Evolutionary conservation across 495 filamentous ascomycete genomes (phyloP).

Genomic region (Talaromyces stipitatus): DNA sequence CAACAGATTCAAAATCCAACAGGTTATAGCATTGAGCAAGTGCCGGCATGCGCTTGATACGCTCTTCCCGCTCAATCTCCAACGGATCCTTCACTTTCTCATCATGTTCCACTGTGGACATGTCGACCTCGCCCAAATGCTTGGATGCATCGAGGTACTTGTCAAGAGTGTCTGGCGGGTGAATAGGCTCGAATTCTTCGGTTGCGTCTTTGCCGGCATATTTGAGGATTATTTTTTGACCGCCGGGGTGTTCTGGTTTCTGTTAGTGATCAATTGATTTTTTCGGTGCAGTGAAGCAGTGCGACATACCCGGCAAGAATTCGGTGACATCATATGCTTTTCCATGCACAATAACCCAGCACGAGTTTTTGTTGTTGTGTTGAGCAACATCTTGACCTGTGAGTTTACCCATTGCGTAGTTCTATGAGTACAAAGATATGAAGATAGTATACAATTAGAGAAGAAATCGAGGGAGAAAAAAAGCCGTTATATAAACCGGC

Average conservation of each 20-base stretch:
- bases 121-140: slow-evolving; percentile 87
- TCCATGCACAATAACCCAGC: slow-evolving; percentile 81
- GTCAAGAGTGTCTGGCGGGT: slow-evolving; percentile 72
- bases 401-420: slow-evolving; percentile 29
- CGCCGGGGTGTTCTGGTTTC: slow-evolving; percentile 68
- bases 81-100: slow-evolving; percentile 65
- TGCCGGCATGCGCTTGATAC: slow-evolving; percentile 70
- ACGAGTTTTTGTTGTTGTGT: slow-evolving; percentile 76
- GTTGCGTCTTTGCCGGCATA: slow-evolving; percentile 82
- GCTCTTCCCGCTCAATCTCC: slow-evolving; percentile 65
- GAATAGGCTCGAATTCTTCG: slow-evolving; percentile 85
- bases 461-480: background rate
- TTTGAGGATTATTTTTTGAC: slow-evolving; percentile 73
- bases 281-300: background rate
- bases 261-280: background rate
- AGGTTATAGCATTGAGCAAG: slow-evolving; percentile 91
- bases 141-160: slow-evolving; percentile 77
- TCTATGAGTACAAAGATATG: background rate
- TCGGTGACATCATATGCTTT: slow-evolving; percentile 91
- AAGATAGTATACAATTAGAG: background rate
- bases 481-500: background rate
- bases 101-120: slow-evolving; percentile 71
- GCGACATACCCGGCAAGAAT: slow-evolving; percentile 57
- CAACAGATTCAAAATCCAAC: slow-evolving; percentile 91
- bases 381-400: slow-evolving; percentile 70